Evolutionary conservation across 805 yeast genomes (phyloP).

Genomic region (Aciculoconidium aculeatum): DNA sequence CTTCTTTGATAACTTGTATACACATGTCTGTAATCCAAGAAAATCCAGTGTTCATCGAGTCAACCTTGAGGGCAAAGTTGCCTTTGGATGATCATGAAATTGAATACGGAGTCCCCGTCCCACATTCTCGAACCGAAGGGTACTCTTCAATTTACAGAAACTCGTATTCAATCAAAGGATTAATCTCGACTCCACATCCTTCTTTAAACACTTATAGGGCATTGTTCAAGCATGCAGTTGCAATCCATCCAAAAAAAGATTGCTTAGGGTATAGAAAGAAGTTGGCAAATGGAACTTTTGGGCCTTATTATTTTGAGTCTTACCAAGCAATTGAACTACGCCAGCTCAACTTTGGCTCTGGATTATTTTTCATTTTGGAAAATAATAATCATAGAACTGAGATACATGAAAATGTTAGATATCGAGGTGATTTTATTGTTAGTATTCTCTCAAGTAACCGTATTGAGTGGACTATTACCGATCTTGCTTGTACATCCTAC

Average conservation of each 20-base stretch:
- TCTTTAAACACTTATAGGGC: constrained; percentile 39
- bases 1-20: too few relatives aligned
- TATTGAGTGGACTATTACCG: constrained; percentile 65
- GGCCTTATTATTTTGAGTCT: constrained; percentile 23
- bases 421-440: constrained; percentile 37
- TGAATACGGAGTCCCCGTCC: constrained; percentile 21
- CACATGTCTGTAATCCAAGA: constrained; percentile 3
- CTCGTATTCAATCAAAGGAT: constrained; percentile 13
- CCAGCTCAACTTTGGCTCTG: constrained; percentile 33
- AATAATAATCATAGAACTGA: constrained; percentile 28
- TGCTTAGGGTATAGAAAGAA: constrained; percentile 43
- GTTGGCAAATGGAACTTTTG: constrained; percentile 21
- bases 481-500: constrained; percentile 60
- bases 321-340: constrained; percentile 26
- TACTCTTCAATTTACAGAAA: constrained; percentile 50
- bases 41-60: constrained; percentile 1
- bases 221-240: constrained; percentile 38
- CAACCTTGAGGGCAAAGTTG: background rate
- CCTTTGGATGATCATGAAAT: constrained; percentile 2
- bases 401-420: constrained; percentile 19
- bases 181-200: constrained; percentile 38
- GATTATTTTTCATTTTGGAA: constrained; percentile 26
- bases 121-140: constrained; percentile 37
- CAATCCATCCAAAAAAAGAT: constrained; percentile 27
- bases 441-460: constrained; percentile 54